phyloP scores from a whole-genome alignment of 2,329 filamentous ascomycete species.

The Colletotrichum lupini region DNA sequence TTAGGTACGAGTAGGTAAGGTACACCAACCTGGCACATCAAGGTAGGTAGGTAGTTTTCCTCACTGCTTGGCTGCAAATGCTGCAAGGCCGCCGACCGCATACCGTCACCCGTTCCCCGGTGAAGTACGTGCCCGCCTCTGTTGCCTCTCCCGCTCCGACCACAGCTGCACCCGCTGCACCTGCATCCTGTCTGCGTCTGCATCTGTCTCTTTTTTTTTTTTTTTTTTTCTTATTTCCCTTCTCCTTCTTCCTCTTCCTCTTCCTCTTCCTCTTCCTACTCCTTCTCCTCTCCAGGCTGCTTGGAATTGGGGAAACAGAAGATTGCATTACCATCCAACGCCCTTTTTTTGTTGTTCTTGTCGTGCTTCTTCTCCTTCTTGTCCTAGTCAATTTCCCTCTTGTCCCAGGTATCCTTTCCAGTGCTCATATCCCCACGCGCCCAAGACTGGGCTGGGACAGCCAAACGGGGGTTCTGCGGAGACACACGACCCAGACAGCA shows the following conservation, averaged over 20 bases:
- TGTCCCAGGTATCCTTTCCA: not conserved
- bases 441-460: not conserved
- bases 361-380: not conserved
- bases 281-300: not conserved
- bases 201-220: not conserved
- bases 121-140: constrained; percentile 11
- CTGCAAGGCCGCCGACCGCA: not conserved
- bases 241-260: not conserved
- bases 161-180: not conserved
- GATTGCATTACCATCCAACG: not conserved
- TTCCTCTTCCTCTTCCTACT: not conserved
- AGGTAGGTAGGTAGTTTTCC: too few species aligned
- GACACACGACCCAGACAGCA: not conserved
- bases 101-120: not conserved
- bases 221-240: not conserved
- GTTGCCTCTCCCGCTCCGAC: constrained; percentile 9
- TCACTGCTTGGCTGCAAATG: not conserved
- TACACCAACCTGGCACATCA: too few species aligned
- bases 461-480: constrained; percentile 4
- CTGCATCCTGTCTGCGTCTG: not conserved
- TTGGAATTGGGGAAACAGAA: too few species aligned
- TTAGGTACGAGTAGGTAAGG: too few species aligned
- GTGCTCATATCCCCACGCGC: not conserved
- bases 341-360: not conserved
- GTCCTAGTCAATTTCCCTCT: not conserved